A percentile compares a stretch with the other conserved stretches of the same genome.
Evolutionary conservation across 2,329 filamentous ascomycete genomes (phyloP).

Genomic region (Iodosphaeria phyllophila): DNA sequence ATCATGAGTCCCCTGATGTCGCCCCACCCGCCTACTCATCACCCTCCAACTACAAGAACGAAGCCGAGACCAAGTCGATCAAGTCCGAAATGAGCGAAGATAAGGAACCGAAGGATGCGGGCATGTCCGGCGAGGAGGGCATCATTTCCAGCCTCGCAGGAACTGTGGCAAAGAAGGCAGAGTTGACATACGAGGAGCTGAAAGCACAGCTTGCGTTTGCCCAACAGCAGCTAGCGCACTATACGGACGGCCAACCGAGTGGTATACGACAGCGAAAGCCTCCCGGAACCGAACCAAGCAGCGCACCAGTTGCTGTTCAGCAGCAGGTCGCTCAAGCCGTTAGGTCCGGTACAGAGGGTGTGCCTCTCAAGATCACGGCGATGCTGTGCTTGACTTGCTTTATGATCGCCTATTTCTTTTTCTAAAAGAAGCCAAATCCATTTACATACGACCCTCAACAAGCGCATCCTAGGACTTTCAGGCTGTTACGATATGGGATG

Average conservation of each 20-base stretch:
- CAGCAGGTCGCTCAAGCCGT: slow-evolving; percentile 34
- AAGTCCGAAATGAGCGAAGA: slow-evolving; percentile 11
- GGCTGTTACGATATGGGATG: too few species aligned
- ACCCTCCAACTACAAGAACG: slow-evolving; percentile 17
- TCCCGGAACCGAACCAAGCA: slow-evolving; percentile 29
- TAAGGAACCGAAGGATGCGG: too few species aligned
- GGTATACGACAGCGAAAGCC: slow-evolving; percentile 67
- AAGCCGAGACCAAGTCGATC: slow-evolving; percentile 14
- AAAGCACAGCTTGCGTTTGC: slow-evolving; percentile 57
- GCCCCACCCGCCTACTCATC: slow-evolving; percentile 25
- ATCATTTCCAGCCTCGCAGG: slow-evolving; percentile 21
- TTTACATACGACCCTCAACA: too few species aligned
- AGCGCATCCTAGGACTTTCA: too few species aligned
- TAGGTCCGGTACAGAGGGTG: slow-evolving; percentile 49
- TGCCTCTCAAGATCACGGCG: slow-evolving; percentile 73
- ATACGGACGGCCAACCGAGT: too few species aligned
- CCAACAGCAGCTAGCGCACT: slow-evolving; percentile 45
- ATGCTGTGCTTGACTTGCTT: slow-evolving; percentile 77
- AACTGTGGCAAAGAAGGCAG: slow-evolving; percentile 24
- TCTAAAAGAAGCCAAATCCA: too few species aligned
- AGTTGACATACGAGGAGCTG: slow-evolving; percentile 36
- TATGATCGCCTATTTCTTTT: slow-evolving; percentile 88
- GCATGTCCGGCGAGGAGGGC: slow-evolving; percentile 6
- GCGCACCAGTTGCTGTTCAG: too few species aligned
- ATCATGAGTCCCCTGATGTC: slow-evolving; percentile 23